Evolutionary conservation across 1,284 basidiomycete species (phyloP), one percentile per base, ranked within the genome.

Genomic region (Boletellus deceptivus): DNA sequence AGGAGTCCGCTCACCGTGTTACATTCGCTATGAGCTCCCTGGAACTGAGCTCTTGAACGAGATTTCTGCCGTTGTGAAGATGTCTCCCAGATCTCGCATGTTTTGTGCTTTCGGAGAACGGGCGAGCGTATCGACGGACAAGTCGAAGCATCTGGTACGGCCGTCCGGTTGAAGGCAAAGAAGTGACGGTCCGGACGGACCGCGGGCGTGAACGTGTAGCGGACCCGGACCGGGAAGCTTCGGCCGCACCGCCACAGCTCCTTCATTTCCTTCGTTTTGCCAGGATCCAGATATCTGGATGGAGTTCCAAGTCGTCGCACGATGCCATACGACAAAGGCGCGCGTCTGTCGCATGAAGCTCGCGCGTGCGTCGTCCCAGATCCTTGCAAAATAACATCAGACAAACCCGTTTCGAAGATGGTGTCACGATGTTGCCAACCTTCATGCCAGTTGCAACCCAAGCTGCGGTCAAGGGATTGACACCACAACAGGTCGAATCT

Each of bases 401-500:
- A 53, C 31, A 46, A 41, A 50, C 13, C 33, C 37, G 37, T 42
- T 31, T 25, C 46, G 22, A 59, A 88, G 89, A 93, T 73, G 89
- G 87, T 10, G 72, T 77, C 38, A 93, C 90, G 2, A 81, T 86
- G 74, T 72, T 92, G 10, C 91, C 91, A 0, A 91, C 91, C 0
- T 93, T 93, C 63, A 93, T 93, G 91, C 91, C 91, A 13, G 91
- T 93, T 6, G 91, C 89, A 4, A 93, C 90, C 4, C 91, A 93
- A 66, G 90, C 85, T 22, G 87, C 89, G 2, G 89, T 93, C 62
- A 93, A 93, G 67, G 90, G 90, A 4, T 71, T 93, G 13, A 91
- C 89, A 3, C 71, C 88, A n/a, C 84, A 89, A 48, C 91, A 93
- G 67, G 82, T 91, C 40, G 88, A 91, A 63, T 75, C 84, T 2